Evolutionary conservation across 2,329 filamentous ascomycete genomes (phyloP), one percentile per base, ranked within the genome.

Genomic region (Sporothrix sp.): DNA sequence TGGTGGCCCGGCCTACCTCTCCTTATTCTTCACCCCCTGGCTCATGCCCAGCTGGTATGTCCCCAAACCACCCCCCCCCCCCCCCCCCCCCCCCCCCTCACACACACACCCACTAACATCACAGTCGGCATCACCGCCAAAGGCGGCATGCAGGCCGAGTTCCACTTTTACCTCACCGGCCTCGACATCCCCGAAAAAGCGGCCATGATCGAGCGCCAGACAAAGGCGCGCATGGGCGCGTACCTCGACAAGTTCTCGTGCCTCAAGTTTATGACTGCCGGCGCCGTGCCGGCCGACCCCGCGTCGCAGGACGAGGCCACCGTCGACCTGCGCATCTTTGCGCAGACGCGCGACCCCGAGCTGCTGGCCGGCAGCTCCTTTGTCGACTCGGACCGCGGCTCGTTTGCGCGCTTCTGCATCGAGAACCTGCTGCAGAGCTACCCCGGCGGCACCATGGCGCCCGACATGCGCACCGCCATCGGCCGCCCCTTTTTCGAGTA

Each of bases 261-360:
- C 48, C 59, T 62, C 53, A 52, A 55, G n/a, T 53, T 55, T 37
- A 55, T 40, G 36, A 28, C 58, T 7, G 59, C 59, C 28, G 64
- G 64, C 9, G 54, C 53, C 10, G 56, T 53, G 2, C 56, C 57
- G 1, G 48, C 57, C 6, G 56, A 67, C 45, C 56, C 63, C 0
- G 45, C 36, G 40, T 60, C 59, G 39, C 64, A 66, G 51, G 59
- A 63, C 35, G 58, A 58, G 10, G 62, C 65, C 18, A 66, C 64
- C 1, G 62, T 65, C 36, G 60, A 65, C 52, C 59, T 67, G 52
- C 59, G 64, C n/a, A 56, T 62, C 48, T 63, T 64, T 54, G 61
- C 61, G 1, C 66, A 76, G 56, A 69, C 70, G 10, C 59, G 53
- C 39, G 59, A 62, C 23, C 50, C 47, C 1, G 9, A 33, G 5